A percentile compares a stretch with the other conserved stretches of the same genome.
phyloP scores from a whole-genome alignment of 441 rosid genomes.

The Breynia disticha region DNA sequence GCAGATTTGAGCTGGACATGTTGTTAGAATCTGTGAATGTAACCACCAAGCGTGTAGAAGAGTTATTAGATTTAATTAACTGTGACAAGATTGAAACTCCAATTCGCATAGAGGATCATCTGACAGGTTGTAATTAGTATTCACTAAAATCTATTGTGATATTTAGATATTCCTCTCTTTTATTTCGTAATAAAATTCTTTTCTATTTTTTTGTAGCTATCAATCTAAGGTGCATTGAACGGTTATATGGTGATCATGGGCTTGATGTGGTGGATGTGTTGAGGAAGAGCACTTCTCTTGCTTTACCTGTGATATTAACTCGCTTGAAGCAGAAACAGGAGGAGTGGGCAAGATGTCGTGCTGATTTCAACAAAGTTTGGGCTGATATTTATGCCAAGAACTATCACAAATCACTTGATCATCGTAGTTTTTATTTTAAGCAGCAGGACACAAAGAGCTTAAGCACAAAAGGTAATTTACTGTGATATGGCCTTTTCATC shows the following conservation, averaged over 20 bases:
- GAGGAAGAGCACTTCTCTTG: conserved; percentile 76
- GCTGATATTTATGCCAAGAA: conserved; percentile 92
- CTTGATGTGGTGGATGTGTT: conserved; percentile 89
- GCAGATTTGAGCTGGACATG: conserved; percentile 99
- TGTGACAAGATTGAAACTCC: conserved; percentile 53
- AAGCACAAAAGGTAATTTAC: conserved; percentile 73
- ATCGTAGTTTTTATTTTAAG: conserved; percentile 96
- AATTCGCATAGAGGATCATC: conserved; percentile 64
- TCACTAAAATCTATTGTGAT: not conserved
- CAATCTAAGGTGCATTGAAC: conserved; percentile 89
- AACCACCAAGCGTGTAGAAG: conserved; percentile 83
- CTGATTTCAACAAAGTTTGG: conserved; percentile 98
- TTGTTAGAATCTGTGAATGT: conserved; percentile 85
- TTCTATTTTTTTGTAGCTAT: conserved; percentile 44
- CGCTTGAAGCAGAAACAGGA: conserved; percentile 99
- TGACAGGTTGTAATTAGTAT: conserved; percentile 49
- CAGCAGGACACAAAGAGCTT: conserved; percentile 93
- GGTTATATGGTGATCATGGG: conserved; percentile 95
- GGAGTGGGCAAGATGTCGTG: conserved; percentile 92
- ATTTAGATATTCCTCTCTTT: not conserved
- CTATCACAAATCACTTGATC: conserved; percentile 95
- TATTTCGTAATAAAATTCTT: conserved; percentile 10
- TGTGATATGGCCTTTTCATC: conserved; percentile 3
- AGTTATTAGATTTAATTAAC: conserved; percentile 65
- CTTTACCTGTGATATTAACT: conserved; percentile 86